Evolutionary conservation across 2,329 filamentous ascomycete genomes (phyloP), one percentile per base, ranked within the genome.

Genomic region (Xylaria sp.): DNA sequence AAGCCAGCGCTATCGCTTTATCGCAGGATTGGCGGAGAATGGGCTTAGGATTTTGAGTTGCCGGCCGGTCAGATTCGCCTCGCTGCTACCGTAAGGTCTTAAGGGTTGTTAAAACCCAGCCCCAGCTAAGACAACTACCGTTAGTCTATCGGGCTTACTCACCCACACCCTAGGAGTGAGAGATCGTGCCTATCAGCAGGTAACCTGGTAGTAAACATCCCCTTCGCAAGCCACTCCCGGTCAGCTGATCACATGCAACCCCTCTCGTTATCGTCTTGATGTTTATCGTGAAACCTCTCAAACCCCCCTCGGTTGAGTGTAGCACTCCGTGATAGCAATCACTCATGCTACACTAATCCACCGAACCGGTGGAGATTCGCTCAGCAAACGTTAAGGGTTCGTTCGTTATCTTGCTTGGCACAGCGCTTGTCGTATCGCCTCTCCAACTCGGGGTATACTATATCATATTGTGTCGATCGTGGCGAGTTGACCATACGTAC

Each of bases 191-290:
- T 47, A 31, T 42, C 21, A 19, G 49, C 35, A 21, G 25, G 43
- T 23, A n/a, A 11, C 14, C 51, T 46, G 46, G n/a, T n/a, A n/a
- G n/a, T n/a, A n/a, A n/a, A n/a, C n/a, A n/a, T n/a, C n/a, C 43
- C 28, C 28, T 53, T 45, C 19, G n/a, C n/a, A 46, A 14, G 14
- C 9, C 15, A 21, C 42, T 23, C 4, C n/a, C 14, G 21, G 51
- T 63, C 56, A 63, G 50, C 56, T 63, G 50, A 60, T 52, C 38
- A 42, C 25, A 60, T 45, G 60, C 28, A 60, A 63, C 45, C 43
- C 25, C 25, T 28, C 31, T 6, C 35, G 46, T 11, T 19, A 33
- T 25, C 42, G 35, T 23, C 6, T n/a, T 25, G n/a, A 31, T 28
- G 12, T 15, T 45, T 19, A 17, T 23, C 17, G 12, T 28, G 14